A percentile compares a stretch with the other conserved stretches of the same genome.
These are phyloP conservation scores for Gossypium herbaceum DNA, from an alignment of 345 rosid species.

Conservation along the genomic window DNA sequence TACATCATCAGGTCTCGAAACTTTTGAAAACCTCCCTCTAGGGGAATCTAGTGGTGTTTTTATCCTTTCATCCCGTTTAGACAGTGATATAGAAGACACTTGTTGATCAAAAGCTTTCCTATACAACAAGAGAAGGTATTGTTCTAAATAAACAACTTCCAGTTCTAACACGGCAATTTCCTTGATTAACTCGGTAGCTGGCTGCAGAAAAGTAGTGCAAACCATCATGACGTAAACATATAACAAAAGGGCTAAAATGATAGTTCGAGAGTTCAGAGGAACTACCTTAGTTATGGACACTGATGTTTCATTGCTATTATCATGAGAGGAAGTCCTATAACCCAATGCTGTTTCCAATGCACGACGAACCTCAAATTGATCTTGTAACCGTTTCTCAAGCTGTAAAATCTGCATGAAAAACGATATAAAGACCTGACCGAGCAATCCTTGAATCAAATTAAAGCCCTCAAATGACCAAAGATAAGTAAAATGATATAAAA, in stretches of 20 bases:
- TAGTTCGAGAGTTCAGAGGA: slow-evolving; percentile 7
- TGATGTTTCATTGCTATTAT: slow-evolving; percentile 31
- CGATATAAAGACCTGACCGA: not conserved
- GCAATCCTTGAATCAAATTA: not conserved
- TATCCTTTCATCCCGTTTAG: slow-evolving; percentile 40
- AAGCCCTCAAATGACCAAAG: not conserved
- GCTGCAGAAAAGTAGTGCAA: slow-evolving; percentile 36
- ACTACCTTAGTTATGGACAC: slow-evolving; percentile 57
- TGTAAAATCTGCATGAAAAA: slow-evolving; percentile 55
- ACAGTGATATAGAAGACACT: slow-evolving; percentile 44
- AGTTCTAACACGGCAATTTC: slow-evolving; percentile 82
- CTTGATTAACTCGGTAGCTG: slow-evolving; percentile 77
- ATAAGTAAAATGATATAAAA: slow-evolving; percentile 4
- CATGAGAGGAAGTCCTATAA: slow-evolving; percentile 41
- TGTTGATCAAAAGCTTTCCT: slow-evolving; percentile 82
- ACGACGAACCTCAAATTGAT: slow-evolving; percentile 69
- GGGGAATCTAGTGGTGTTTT: slow-evolving; percentile 46
- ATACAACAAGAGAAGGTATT: slow-evolving; percentile 82
- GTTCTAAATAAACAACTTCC: slow-evolving; percentile 89
- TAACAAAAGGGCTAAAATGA: not conserved
- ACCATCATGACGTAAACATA: not conserved
- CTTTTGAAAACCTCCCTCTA: slow-evolving; percentile 35
- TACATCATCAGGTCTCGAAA: slow-evolving; percentile 35
- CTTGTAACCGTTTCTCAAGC: slow-evolving; percentile 77
- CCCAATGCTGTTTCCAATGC: slow-evolving; percentile 85